phyloP scores from a whole-genome alignment of 352 stramenopile species.

The Phytopythium boreale region DNA sequence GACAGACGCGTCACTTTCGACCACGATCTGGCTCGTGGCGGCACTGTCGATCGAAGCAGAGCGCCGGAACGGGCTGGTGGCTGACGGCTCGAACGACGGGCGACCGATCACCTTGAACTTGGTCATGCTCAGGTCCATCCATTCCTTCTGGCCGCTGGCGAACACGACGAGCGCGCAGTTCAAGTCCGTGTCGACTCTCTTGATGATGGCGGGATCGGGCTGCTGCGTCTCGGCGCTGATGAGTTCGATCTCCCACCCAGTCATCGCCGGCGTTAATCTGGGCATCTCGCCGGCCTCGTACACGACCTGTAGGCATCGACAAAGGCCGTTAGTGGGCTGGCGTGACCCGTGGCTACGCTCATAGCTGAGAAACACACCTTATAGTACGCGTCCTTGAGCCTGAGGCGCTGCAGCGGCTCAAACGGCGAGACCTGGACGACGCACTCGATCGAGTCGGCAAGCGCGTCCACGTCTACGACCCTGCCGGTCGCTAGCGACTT shows the following conservation, averaged over 20 bases:
- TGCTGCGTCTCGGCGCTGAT: conserved; percentile 16
- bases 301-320: conserved; percentile 21
- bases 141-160: conserved; percentile 41
- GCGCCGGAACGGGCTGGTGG: background rate
- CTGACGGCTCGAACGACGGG: background rate
- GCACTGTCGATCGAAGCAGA: background rate
- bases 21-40: background rate
- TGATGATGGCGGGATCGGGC: conserved; percentile 28
- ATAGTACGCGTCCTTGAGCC: conserved; percentile 22
- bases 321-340: background rate
- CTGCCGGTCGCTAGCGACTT: conserved; percentile 15
- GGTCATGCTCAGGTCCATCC: conserved; percentile 46
- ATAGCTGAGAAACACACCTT: conserved; percentile 23
- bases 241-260: conserved; percentile 46
- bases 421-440: conserved; percentile 39
- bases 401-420: conserved; percentile 34
- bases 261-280: conserved; percentile 28
- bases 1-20: background rate
- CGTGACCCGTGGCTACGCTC: too few species aligned
- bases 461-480: conserved; percentile 30
- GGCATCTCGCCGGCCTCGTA: conserved; percentile 38
- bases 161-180: conserved; percentile 57
- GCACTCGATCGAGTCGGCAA: conserved; percentile 15
- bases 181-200: conserved; percentile 46
- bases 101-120: conserved; percentile 34